Evolutionary conservation across 2,329 filamentous ascomycete genomes (phyloP).

Genomic region (Alternaria triticina): DNA sequence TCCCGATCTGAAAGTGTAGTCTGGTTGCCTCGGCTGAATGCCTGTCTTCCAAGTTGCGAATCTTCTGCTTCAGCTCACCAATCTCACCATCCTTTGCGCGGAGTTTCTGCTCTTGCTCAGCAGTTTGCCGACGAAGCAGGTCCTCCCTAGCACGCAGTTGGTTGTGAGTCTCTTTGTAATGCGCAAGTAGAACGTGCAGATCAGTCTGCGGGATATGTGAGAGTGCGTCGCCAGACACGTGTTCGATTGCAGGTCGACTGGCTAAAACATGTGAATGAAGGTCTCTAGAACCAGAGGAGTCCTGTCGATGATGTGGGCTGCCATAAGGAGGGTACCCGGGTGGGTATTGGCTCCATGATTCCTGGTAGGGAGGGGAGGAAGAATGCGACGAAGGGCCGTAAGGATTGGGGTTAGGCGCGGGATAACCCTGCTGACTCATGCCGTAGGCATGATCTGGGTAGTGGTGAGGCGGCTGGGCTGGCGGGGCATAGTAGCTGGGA

Average conservation of each 20-base stretch:
- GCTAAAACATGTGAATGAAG: conserved; percentile 40
- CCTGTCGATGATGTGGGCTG: conserved; percentile 45
- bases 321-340: conserved; percentile 45
- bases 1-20: conserved; percentile 58
- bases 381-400: conserved; percentile 46
- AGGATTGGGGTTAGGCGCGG: conserved; percentile 31
- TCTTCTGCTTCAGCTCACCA: conserved; percentile 57
- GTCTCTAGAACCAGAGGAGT: conserved; percentile 46
- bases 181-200: conserved; percentile 47
- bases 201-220: conserved; percentile 48
- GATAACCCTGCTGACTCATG: conserved; percentile 44
- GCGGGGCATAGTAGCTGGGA: conserved; percentile 44
- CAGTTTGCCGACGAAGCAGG: conserved; percentile 56
- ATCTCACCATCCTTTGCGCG: conserved; percentile 62
- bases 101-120: conserved; percentile 58
- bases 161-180: conserved; percentile 59
- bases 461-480: conserved; percentile 42
- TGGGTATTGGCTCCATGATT: conserved; percentile 44
- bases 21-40: conserved; percentile 59
- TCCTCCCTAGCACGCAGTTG: conserved; percentile 58
- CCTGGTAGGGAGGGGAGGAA: conserved; percentile 47
- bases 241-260: conserved; percentile 42
- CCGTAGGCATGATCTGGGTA: conserved; percentile 42
- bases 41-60: conserved; percentile 57
- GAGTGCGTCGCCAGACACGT: conserved; percentile 47